Conservation (phyloP, 2,329 filamentous ascomycete genomes). For the Westerdykella aurantiaca region DNA sequence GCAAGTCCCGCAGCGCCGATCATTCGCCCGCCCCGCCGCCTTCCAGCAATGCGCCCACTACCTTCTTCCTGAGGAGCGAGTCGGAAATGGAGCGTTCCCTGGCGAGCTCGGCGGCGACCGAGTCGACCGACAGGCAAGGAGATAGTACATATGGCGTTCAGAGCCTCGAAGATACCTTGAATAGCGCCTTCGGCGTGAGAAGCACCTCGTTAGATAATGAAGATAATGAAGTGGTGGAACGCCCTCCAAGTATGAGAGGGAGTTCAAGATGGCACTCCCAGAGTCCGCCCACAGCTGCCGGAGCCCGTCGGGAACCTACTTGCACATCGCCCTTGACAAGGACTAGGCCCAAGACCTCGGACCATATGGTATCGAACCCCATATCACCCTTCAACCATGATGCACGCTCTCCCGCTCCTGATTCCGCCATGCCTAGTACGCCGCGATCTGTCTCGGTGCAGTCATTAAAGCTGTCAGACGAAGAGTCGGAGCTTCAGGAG, state of each 20-base stretch:
- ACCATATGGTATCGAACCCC: slow-evolving; percentile 16
- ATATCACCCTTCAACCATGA: slow-evolving; percentile 23
- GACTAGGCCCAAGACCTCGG: slow-evolving; percentile 19
- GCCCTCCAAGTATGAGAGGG: slow-evolving; percentile 10
- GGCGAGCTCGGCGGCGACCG: slow-evolving; percentile 17
- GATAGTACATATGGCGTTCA: slow-evolving; percentile 53
- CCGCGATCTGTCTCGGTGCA: slow-evolving; percentile 56
- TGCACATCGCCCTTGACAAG: slow-evolving; percentile 17
- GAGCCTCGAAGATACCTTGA: slow-evolving; percentile 51
- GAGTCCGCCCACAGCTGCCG: slow-evolving; percentile 16
- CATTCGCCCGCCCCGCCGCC: slow-evolving; percentile 13
- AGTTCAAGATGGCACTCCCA: slow-evolving; percentile 17
- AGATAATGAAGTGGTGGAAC: slow-evolving; percentile 19
- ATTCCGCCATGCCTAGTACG: slow-evolving; percentile 51
- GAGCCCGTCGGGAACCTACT: slow-evolving; percentile 14
- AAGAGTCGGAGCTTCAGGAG: slow-evolving; percentile 52
- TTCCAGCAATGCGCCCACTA: slow-evolving; percentile 43
- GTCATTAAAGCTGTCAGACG: slow-evolving; percentile 54
- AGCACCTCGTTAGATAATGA: slow-evolving; percentile 15
- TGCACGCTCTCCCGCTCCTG: slow-evolving; percentile 41
- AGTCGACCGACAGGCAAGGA: slow-evolving; percentile 10
- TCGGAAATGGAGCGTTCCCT: slow-evolving; percentile 43
- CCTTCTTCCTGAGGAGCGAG: slow-evolving; percentile 56
- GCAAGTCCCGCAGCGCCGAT: slow-evolving; percentile 36
- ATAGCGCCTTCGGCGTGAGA: slow-evolving; percentile 35